A percentile compares a stretch with the other conserved stretches of the same genome.
These are phyloP conservation scores for Trametes versicolor DNA, from an alignment of 1,284 basidiomycete species.

Conservation along the genomic window DNA sequence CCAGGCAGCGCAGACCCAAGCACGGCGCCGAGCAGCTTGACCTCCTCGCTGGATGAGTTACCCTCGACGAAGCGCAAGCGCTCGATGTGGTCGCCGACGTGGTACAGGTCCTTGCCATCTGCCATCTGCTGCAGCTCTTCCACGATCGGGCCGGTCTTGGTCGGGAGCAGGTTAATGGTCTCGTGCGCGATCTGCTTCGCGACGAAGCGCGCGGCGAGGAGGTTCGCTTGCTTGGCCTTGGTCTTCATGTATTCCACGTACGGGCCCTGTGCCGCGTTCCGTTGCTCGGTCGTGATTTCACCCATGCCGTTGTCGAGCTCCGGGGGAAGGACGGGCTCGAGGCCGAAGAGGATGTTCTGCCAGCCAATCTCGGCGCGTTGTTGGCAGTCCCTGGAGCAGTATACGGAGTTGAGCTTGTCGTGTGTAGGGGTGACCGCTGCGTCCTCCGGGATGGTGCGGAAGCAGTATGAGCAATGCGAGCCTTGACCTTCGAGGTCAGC, in stretches of 20 bases:
- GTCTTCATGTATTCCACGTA: conserved; percentile 65
- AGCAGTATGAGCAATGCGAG: conserved; percentile 76
- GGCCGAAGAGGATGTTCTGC: conserved; percentile 75
- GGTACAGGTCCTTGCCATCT: conserved; percentile 62
- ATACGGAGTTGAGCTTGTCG: conserved; percentile 66
- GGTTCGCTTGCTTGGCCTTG: conserved; percentile 54
- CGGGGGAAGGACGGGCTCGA: conserved; percentile 67
- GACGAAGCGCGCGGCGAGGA: conserved; percentile 76
- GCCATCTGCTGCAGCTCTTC: conserved; percentile 50
- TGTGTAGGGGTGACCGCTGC: conserved; percentile 54
- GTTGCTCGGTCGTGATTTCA: conserved; percentile 50
- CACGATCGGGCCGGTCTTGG: conserved; percentile 37
- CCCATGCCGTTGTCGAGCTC: conserved; percentile 53
- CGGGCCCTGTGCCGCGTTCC: conserved; percentile 65
- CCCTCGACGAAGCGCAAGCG: conserved; percentile 72
- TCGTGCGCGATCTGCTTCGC: conserved; percentile 75
- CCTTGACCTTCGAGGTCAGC: conserved; percentile 71
- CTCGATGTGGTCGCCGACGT: conserved; percentile 79
- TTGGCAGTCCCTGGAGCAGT: conserved; percentile 79
- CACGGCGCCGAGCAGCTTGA: conserved; percentile 62
- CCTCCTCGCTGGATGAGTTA: conserved; percentile 56
- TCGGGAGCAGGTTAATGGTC: conserved; percentile 61
- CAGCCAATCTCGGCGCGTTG: conserved; percentile 63
- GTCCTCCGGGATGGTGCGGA: conserved; percentile 61
- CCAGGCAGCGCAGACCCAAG: conserved; percentile 72